Base-by-base conservation (phyloP, 169 alveolate genomes). In the Babesia gibsoni region DNA sequence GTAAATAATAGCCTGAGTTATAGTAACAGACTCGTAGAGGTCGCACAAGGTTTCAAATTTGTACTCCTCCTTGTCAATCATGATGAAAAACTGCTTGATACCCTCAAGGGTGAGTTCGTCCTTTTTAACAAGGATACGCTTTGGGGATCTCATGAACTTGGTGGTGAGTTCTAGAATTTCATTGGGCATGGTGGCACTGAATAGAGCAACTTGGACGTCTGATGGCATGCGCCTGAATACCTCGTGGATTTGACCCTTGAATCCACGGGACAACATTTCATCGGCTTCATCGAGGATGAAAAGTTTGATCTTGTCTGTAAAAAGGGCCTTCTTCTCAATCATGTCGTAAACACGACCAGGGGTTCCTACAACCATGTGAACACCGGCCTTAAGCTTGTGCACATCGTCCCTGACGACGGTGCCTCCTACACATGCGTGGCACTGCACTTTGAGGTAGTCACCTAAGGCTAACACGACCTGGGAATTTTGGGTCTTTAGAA, bases 341-440 rank as follows among this genome's bases (percentile, higher is more conserved):
- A 98, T 95, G 79, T 98, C 99, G 67, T 84, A 89, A 35, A 97
- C 99, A 81, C 99, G 94, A 16, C 99, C 99, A 12, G 99, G 99
- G 23, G 99, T 98, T 4, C 99, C 99, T 46, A 97, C 98, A 10
- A 98, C 98, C 69, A 97, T 93, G 88, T 98, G 99, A n/a, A 96
- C 99, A 14, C 99, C 99, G 43, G 91, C 94, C 78, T 93, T 92
- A 54, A 98, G 91, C 52, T 89, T 93, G 79, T 93, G 93, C 63
- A 95, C 95, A 73, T 98, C 99, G 49, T 97, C 99, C 65, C 98
- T 91, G 43, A 97, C 96, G 30, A 91, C 95, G n/a, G 99, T 97
- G 20, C 99, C 99, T 18, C 99, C 99, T 20, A 97, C 96, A 68
- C 99, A 95, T 18, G 99, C 98, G 82, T 96, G 98, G 72, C 97